Conservation (phyloP, 495 filamentous ascomycete genomes). For the Gamarada debralockiae region DNA sequence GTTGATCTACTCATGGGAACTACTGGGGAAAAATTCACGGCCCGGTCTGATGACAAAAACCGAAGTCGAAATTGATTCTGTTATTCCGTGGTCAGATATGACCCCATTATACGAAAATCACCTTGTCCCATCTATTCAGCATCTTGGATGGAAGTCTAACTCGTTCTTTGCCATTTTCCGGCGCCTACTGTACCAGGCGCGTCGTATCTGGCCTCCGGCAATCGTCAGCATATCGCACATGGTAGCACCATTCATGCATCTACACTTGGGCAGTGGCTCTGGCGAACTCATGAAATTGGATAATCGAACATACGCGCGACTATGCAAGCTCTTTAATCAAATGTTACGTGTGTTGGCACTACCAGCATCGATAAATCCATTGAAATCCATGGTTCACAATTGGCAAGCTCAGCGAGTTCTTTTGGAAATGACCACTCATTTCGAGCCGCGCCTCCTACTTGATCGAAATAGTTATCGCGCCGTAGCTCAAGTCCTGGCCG, state of each 20-base stretch:
- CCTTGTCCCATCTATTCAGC: no score
- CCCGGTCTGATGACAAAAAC: not conserved
- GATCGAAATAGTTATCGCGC: constrained; percentile 21
- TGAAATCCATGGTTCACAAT: constrained; percentile 21
- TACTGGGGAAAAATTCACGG: not conserved
- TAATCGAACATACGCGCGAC: not conserved
- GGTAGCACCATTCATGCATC: constrained; percentile 5
- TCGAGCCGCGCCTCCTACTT: constrained; percentile 16
- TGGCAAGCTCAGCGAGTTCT: constrained; percentile 23
- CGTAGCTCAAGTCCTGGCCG: constrained; percentile 16
- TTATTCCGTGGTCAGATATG: not conserved
- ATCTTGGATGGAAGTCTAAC: no score
- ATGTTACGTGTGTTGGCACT: constrained; percentile 15
- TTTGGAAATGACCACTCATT: constrained; percentile 12
- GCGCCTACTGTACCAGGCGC: constrained; percentile 20
- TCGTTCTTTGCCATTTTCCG: constrained; percentile 9
- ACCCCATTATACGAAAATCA: not conserved
- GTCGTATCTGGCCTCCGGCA: constrained; percentile 21
- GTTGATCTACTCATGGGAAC: constrained; percentile 12
- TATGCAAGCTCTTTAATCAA: constrained; percentile 12
- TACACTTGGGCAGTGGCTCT: not conserved
- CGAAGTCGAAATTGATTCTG: not conserved
- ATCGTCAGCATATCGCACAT: constrained; percentile 15
- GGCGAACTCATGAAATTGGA: not conserved
- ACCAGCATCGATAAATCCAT: constrained; percentile 18